Evolutionary conservation across 352 stramenopile species (phyloP), one percentile per base, ranked within the genome.

Genomic region (Pythium folliculosum): DNA sequence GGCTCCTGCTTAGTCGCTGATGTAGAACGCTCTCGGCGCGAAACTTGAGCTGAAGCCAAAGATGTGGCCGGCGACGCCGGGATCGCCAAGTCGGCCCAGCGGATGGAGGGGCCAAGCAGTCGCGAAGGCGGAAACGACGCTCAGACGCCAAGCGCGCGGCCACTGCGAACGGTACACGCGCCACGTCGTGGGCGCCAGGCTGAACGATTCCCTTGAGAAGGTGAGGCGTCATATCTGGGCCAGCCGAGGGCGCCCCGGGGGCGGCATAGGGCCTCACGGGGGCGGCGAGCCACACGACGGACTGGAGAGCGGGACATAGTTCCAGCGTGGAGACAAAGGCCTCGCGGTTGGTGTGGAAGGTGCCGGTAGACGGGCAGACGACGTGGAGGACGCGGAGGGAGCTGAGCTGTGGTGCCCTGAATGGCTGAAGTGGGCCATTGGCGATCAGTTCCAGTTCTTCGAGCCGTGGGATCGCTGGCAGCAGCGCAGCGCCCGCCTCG

Each of bases 1-100:
- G n/a, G n/a, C n/a, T n/a, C n/a, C n/a, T n/a, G n/a, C 21, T 57
- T 27, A 5, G 27, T 58, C 37, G 30, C 19, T 5, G 17, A 58
- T 47, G 27, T 58, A 17, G 17, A 58, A 45, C 37, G 16, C 14
- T 21, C 51, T 22, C 32, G 32, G 32, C 19, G 14, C 27, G 0
- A 22, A 27, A 13, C 30, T 45, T 21, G 30, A 45, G 51, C 51
- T 47, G 30, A 58, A 58, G 27, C 32, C 30, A 17, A 58, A 58
- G n/a, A 58, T 47, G n/a, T 23, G 32, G 17, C 37, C 16, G 3
- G 17, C 10, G 17, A 58, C 16, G 14, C 27, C 51, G 5, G 38
- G 38, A 13, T 44, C 38, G 8, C 12, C 38, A 6, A 44, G 9
- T 45, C 14, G 30, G 17, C 51, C n/a, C 1, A 45, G 30, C 10